Evolutionary conservation across 441 rosid species (phyloP).

Genomic region (Pelargonium australe): DNA sequence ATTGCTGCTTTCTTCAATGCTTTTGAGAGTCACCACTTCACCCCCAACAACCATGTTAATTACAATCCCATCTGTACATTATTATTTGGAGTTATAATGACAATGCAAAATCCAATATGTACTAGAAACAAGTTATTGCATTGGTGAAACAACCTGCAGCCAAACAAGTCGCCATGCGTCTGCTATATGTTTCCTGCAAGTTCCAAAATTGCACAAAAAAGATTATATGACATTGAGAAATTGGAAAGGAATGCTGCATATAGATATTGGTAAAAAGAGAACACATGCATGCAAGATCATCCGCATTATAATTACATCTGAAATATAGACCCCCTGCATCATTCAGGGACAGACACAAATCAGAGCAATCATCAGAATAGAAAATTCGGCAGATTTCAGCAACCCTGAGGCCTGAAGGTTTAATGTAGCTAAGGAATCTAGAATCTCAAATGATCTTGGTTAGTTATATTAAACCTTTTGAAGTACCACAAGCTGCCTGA

Average conservation of each 20-base stretch:
- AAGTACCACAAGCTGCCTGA: no score
- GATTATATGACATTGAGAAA: conserved; percentile 1
- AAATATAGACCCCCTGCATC: no score
- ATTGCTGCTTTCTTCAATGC: conserved; percentile 63
- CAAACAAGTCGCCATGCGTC: conserved; percentile 70
- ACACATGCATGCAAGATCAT: not conserved
- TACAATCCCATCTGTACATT: conserved; percentile 67
- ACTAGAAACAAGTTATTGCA: not conserved
- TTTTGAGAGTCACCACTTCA: conserved; percentile 71
- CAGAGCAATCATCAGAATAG: not conserved
- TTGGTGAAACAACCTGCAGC: conserved; percentile 57
- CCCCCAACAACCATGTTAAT: conserved; percentile 93
- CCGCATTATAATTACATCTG: no score
- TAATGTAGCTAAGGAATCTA: not conserved
- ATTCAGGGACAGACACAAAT: not conserved
- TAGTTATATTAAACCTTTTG: no score
- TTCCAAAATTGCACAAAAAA: not conserved
- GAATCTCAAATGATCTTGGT: no score
- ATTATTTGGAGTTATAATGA: conserved; percentile 5
- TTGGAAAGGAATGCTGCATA: not conserved
- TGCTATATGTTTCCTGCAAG: conserved; percentile 67
- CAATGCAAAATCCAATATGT: conserved; percentile 7
- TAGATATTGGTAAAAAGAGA: not conserved
- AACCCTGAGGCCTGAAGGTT: conserved; percentile 1
- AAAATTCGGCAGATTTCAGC: not conserved